Base-by-base conservation (phyloP, 108 stramenopile genomes). In the Licmophora abbreviata region DNA sequence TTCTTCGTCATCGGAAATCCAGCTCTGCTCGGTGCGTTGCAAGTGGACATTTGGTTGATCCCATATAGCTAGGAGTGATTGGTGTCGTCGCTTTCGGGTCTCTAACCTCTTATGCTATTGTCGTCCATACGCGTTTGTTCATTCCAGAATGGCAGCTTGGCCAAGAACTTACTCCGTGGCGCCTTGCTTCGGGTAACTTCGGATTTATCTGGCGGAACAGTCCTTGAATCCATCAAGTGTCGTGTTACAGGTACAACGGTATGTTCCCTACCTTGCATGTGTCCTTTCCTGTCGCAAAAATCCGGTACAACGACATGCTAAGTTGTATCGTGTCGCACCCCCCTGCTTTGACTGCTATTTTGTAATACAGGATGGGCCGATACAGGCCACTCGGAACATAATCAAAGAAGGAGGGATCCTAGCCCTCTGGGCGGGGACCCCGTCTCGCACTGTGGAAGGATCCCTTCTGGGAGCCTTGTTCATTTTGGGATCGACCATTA, bases 201-300 rank as follows among this genome's bases (percentile, higher is more conserved):
- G 10, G 77, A 79, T 49, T 45, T 79, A 22, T 54, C 69, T 14
- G 77, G 77, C 29, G 77, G 72, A 15, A 74, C 72, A 4, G 63
- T 66, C 17, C 50, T 79, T 6, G 77, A 79, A 56, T 58, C 63
- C 29, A 58, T 79, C 44, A 79, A 79, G 44, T 63, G 64, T 53
- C 58, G 68, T 9, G 64, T 66, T 21, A 65, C 74, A 23, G 61
- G n/a, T n/a, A n/a, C n/a, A n/a, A n/a, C n/a, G n/a, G n/a, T n/a
- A n/a, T n/a, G n/a, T n/a, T n/a, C n/a, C n/a, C n/a, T n/a, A n/a
- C n/a, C n/a, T n/a, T n/a, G n/a, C n/a, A n/a, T n/a, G n/a, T n/a
- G n/a, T n/a, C n/a, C 23, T 14, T 44, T 22, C 15, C 43, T 44
- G 14, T 44, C 23, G 20, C 23, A 10, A n/a, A 10, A 44, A 15